Percentiles rank a stretch among this genome's conserved stretches.
Evolutionary conservation across 176 grass and related monocot species (phyloP).

Genomic region (Elaeis guineensis): DNA sequence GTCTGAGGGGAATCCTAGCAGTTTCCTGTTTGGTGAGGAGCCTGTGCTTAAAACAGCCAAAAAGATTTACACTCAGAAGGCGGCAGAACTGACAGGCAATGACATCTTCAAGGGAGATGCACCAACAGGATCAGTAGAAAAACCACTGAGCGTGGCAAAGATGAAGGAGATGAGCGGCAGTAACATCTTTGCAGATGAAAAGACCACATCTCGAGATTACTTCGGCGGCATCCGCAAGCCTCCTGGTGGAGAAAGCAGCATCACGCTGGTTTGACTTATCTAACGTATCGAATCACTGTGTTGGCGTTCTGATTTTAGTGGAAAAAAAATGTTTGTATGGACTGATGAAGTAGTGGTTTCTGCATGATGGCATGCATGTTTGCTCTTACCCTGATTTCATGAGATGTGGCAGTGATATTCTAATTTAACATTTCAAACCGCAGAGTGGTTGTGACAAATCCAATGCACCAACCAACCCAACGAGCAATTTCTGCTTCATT

Average conservation of each 20-base stretch:
- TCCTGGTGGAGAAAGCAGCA: slow-evolving; percentile 13
- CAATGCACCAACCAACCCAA: too few relatives aligned
- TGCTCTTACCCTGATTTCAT: too few relatives aligned
- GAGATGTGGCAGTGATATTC: too few relatives aligned
- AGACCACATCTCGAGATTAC: slow-evolving; percentile 7
- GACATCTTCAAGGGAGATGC: slow-evolving; percentile 11
- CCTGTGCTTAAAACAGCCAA: background rate
- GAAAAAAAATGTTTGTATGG: too few relatives aligned
- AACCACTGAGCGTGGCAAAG: slow-evolving; percentile 10
- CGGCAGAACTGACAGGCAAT: slow-evolving; percentile 1
- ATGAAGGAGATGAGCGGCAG: slow-evolving; percentile 16
- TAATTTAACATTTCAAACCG: too few relatives aligned
- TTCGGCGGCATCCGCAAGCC: slow-evolving; percentile 13
- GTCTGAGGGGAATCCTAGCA: slow-evolving; percentile 3
- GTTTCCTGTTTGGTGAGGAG: slow-evolving; percentile 6
- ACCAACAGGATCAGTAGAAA: background rate
- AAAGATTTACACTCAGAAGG: slow-evolving; percentile 13
- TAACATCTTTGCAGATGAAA: slow-evolving; percentile 13
- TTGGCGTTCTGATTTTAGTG: too few relatives aligned
- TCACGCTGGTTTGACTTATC: slow-evolving; percentile 2
- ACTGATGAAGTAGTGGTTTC: too few relatives aligned
- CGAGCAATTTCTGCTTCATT: too few relatives aligned
- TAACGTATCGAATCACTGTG: too few relatives aligned
- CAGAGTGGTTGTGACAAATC: too few relatives aligned
- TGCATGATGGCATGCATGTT: too few relatives aligned